phyloP scores from a whole-genome alignment of 1,139 yeast species.

The Hemisphaericaspora xylofermentans region DNA sequence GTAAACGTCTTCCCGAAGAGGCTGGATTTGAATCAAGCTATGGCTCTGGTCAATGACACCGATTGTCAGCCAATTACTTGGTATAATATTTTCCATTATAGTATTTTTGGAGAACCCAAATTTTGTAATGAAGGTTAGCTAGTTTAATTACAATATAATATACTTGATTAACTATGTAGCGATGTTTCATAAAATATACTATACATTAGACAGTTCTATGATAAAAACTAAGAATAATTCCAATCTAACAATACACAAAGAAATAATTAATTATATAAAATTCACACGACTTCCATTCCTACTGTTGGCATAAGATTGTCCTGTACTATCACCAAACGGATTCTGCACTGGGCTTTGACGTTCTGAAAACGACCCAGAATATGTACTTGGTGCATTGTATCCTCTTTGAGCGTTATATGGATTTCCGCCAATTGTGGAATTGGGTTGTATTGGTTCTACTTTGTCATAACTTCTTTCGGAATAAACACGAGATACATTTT shows the following conservation, averaged over 20 bases:
- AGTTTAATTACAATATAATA: neutral
- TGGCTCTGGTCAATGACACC: neutral
- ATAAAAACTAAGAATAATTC: neutral
- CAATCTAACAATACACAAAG: conserved; percentile 2
- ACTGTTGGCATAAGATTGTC: conserved; percentile 2
- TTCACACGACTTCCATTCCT: conserved; percentile 18
- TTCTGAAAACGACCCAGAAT: conserved; percentile 11
- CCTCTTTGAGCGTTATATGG: conserved; percentile 28
- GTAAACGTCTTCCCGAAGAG: conserved; percentile 4
- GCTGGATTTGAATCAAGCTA: conserved; percentile 1
- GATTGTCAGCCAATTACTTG: conserved; percentile 50
- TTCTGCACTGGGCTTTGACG: conserved; percentile 11
- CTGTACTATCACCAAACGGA: conserved; percentile 6
- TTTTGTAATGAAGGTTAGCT: conserved; percentile 28
- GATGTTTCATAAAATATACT: neutral
- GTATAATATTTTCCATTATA: conserved; percentile 48
- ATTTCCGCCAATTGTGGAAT: conserved; percentile 46
- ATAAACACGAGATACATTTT: conserved; percentile 2
- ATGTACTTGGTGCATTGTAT: conserved; percentile 9
- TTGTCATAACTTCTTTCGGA: conserved; percentile 24
- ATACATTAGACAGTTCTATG: conserved; percentile 1
- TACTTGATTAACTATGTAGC: too few species aligned
- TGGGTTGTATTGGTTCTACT: conserved; percentile 45
- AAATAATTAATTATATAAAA: conserved; percentile 15
- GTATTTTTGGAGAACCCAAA: conserved; percentile 47